Percentiles rank a stretch among this genome's conserved stretches.
Evolutionary conservation across 306 rosid genomes (phyloP).

Genomic region (Nissolia schottii): DNA sequence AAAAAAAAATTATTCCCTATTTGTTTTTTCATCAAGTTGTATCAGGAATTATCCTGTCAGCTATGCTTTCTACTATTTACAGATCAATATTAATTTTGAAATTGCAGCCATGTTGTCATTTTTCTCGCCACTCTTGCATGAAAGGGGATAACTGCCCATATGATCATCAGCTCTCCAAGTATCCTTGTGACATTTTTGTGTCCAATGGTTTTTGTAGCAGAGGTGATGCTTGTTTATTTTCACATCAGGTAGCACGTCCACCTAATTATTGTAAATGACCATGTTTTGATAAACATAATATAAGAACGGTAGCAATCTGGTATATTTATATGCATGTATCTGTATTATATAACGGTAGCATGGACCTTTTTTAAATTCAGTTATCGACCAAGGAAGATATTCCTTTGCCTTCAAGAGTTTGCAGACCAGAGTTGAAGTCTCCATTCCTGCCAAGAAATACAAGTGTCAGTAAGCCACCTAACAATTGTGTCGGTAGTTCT

Average conservation of each 20-base stretch:
- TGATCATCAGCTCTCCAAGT: slow-evolving; percentile 81
- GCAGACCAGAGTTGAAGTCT: slow-evolving; percentile 39
- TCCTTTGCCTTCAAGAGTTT: slow-evolving; percentile 28
- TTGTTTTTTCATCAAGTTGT: neutral
- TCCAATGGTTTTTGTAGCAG: slow-evolving; percentile 65
- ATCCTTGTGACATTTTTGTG: slow-evolving; percentile 64
- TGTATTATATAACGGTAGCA: neutral
- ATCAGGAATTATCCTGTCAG: neutral
- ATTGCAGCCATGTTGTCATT: slow-evolving; percentile 74
- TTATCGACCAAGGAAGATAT: slow-evolving; percentile 40
- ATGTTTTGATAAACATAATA: neutral
- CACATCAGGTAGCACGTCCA: slow-evolving; percentile 67
- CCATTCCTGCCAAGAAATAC: slow-evolving; percentile 22
- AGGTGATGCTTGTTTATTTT: slow-evolving; percentile 67
- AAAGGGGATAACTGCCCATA: slow-evolving; percentile 88
- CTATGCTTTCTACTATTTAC: neutral
- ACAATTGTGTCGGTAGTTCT: slow-evolving; percentile 12
- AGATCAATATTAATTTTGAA: slow-evolving; percentile 20
- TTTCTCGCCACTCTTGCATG: slow-evolving; percentile 76
- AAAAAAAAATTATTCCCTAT: neutral
- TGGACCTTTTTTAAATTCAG: slow-evolving; percentile 37
- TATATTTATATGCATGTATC: neutral
- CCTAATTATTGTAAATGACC: neutral
- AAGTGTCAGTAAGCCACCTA: slow-evolving; percentile 32
- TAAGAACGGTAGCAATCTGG: neutral